phyloP scores from a whole-genome alignment of 139 green algal genomes.

The Dunaliella sp. region DNA sequence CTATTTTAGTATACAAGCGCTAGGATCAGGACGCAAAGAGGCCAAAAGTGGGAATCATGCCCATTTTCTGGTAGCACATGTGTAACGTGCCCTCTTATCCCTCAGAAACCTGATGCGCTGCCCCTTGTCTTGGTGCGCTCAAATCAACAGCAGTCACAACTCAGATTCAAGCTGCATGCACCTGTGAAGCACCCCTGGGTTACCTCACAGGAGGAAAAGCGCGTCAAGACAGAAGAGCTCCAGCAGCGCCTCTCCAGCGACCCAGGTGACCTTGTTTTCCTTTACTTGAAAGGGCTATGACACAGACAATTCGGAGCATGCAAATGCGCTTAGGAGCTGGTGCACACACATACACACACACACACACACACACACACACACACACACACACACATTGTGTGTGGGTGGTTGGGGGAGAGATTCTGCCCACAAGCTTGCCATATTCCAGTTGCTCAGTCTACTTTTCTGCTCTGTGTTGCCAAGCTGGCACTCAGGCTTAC shows the following conservation, averaged over 20 bases:
- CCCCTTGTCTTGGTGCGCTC: background rate
- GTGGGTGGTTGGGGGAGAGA: background rate
- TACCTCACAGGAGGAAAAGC: no score
- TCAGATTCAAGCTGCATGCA: background rate
- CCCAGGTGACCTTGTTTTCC: background rate
- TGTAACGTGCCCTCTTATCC: no score
- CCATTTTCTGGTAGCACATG: no score
- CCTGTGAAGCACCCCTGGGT: no score
- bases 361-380: background rate
- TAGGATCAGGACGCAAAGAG: no score
- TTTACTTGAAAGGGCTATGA: background rate
- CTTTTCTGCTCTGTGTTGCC: background rate
- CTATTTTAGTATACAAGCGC: no score
- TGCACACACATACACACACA: background rate
- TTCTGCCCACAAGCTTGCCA: background rate
- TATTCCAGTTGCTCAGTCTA: background rate
- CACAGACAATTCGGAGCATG: background rate
- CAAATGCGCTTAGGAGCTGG: background rate
- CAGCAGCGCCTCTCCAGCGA: background rate
- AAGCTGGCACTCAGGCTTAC: background rate
- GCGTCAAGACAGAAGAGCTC: background rate
- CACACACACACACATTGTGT: background rate
- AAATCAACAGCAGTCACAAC: background rate
- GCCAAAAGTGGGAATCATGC: no score
- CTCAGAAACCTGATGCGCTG: background rate